Percentiles rank a stretch among this genome's conserved stretches.
Conservation (phyloP, 2,329 filamentous ascomycete species). For the Chalara sp. region DNA sequence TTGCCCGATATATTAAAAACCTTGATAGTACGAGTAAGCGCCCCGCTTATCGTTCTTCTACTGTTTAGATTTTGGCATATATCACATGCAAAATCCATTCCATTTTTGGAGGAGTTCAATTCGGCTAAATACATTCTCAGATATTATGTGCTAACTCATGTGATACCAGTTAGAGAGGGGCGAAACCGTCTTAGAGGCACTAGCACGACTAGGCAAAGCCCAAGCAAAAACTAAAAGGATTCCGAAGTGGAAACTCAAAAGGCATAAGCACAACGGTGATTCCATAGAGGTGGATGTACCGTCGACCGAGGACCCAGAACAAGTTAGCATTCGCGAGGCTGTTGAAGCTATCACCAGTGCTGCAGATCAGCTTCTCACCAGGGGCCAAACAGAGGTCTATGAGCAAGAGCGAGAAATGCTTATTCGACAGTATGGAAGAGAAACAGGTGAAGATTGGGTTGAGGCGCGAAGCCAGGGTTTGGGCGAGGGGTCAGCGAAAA, state of each 20-base stretch:
- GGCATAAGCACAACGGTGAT: conserved; percentile 49
- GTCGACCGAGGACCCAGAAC: conserved; percentile 58
- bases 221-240: conserved; percentile 53
- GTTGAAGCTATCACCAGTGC: conserved; percentile 84
- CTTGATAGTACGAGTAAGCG: conserved; percentile 68
- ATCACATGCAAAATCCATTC: too few relatives aligned
- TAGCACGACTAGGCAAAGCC: conserved; percentile 44
- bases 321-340: conserved; percentile 60
- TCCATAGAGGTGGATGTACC: conserved; percentile 66
- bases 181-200: conserved; percentile 1
- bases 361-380: conserved; percentile 76
- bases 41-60: conserved; percentile 69
- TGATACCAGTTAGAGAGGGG: neutral
- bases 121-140: too few relatives aligned
- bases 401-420: conserved; percentile 80
- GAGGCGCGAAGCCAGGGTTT: conserved; percentile 36
- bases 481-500: conserved; percentile 26
- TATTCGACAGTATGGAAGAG: conserved; percentile 73
- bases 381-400: conserved; percentile 86
- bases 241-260: conserved; percentile 66
- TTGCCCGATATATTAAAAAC: conserved; percentile 66
- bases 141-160: neutral
- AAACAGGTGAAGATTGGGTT: conserved; percentile 83
- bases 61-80: too few relatives aligned
- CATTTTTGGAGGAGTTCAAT: too few relatives aligned